Conservation (phyloP, 768 basidiomycete genomes). For the Lyophyllum decastes region DNA sequence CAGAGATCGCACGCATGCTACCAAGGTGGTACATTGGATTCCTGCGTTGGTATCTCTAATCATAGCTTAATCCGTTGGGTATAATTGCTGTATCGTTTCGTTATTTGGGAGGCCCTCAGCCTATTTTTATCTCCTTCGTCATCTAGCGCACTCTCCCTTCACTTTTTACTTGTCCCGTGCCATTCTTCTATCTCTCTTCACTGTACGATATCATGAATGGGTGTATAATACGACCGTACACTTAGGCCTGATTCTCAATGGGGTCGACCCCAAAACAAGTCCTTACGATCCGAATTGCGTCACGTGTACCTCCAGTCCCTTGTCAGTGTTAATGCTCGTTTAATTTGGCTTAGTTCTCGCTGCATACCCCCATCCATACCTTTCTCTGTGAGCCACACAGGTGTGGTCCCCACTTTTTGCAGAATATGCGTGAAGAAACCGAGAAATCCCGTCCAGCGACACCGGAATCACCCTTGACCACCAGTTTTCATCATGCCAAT, state of each 20-base stretch:
- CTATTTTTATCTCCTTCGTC: constrained; percentile 9
- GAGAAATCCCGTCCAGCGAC: constrained; percentile 39
- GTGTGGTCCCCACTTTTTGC: constrained; percentile 8
- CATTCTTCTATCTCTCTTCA: neutral
- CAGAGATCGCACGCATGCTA: constrained; percentile 47
- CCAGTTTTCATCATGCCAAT: constrained; percentile 52
- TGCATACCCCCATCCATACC: constrained; percentile 1
- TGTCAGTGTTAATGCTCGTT: no score
- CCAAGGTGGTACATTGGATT: constrained; percentile 76
- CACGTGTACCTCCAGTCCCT: neutral
- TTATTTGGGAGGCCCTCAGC: neutral
- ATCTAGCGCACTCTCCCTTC: constrained; percentile 3
- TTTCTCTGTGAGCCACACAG: constrained; percentile 12
- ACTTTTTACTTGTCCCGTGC: neutral
- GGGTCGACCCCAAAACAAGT: neutral
- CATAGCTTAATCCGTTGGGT: constrained; percentile 23
- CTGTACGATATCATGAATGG: constrained; percentile 1
- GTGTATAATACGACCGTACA: constrained; percentile 10
- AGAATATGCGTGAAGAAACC: constrained; percentile 11
- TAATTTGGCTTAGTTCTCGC: neutral
- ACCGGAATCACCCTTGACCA: constrained; percentile 52
- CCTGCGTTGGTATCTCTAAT: constrained; percentile 45
- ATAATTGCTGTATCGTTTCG: constrained; percentile 12
- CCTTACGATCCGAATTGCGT: neutral
- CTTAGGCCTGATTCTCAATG: neutral